Evolutionary conservation across 257 asterid species (phyloP).

Genomic region (Rehmannia glutinosa): DNA sequence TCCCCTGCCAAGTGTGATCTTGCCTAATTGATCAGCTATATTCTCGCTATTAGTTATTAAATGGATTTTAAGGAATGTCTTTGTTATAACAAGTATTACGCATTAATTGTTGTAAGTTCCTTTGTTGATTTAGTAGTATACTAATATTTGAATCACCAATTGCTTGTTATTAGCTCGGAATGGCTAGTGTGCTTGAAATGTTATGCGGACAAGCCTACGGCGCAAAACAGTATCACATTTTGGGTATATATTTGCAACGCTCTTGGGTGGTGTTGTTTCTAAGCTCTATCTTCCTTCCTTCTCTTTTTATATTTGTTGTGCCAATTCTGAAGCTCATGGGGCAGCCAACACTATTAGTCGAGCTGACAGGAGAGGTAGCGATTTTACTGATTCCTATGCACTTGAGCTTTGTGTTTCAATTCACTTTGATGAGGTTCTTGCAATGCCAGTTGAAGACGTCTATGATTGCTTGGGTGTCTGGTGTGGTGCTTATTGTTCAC

Average conservation of each 20-base stretch:
- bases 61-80: background rate
- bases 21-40: background rate
- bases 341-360: constrained; percentile 39
- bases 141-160: constrained; percentile 8
- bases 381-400: constrained; percentile 61
- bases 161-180: constrained; percentile 42
- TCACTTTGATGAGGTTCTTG: constrained; percentile 53
- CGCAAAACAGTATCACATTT: constrained; percentile 39
- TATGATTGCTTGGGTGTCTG: constrained; percentile 45
- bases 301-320: constrained; percentile 41
- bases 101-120: background rate
- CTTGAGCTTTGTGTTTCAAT: constrained; percentile 53
- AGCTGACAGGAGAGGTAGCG: constrained; percentile 52
- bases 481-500: constrained; percentile 36
- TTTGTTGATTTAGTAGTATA: background rate
- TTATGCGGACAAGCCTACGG: constrained; percentile 70
- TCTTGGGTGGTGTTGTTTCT: constrained; percentile 54
- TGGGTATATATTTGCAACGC: constrained; percentile 52
- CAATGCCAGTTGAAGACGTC: constrained; percentile 56
- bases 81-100: background rate
- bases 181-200: constrained; percentile 69
- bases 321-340: constrained; percentile 41
- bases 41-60: background rate
- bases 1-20: background rate
- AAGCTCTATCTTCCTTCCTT: constrained; percentile 37